phyloP scores from a whole-genome alignment of 2,329 filamentous ascomycete species.

The Beauveria australis region DNA sequence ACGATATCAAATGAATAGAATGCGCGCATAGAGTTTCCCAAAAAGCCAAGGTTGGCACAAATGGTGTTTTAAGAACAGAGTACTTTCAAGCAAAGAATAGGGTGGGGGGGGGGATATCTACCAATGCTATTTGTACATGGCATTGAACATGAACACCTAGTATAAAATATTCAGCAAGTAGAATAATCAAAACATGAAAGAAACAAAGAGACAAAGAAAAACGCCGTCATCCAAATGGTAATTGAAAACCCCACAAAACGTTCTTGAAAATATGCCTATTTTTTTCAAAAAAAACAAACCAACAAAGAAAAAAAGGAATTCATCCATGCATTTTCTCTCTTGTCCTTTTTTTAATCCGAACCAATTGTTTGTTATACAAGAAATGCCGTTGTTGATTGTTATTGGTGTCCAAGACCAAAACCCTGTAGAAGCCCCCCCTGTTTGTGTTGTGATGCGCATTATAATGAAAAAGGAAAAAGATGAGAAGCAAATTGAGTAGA shows the following conservation, averaged over 20 bases:
- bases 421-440: not conserved
- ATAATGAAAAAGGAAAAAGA: not conserved
- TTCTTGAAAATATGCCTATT: not conserved
- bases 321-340: not conserved
- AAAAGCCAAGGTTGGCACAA: too few relatives aligned
- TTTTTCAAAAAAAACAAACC: not conserved
- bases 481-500: not conserved
- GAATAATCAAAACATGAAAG: not conserved
- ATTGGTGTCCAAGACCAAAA: too few relatives aligned
- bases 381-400: not conserved
- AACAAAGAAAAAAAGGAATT: not conserved
- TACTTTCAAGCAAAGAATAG: not conserved
- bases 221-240: not conserved
- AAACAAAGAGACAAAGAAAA: not conserved
- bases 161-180: not conserved
- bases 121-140: slow-evolving; percentile 8
- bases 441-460: not conserved
- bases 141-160: not conserved
- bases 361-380: not conserved
- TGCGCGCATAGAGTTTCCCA: too few relatives aligned
- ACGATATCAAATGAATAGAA: too few relatives aligned
- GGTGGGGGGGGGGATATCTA: not conserved
- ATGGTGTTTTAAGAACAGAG: too few relatives aligned
- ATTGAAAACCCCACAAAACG: not conserved
- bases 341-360: not conserved